phyloP scores from a whole-genome alignment of 805 yeast species.

The Candida xiaguanensis region DNA sequence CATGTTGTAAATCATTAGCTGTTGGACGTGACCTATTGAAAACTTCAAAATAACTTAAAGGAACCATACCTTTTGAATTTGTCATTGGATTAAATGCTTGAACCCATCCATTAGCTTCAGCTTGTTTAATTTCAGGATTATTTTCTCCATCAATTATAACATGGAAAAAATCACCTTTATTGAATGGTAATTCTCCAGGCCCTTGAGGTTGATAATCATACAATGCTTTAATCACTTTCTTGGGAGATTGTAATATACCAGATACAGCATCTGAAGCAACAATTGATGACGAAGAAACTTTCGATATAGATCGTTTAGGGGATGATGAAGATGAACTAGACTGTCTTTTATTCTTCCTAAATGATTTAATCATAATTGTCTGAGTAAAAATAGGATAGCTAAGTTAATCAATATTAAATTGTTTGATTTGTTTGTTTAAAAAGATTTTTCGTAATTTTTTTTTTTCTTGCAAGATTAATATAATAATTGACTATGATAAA shows the following conservation, averaged over 20 bases:
- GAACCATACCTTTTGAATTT: conserved; percentile 79
- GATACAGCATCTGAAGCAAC: conserved; percentile 13
- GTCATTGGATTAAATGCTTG: conserved; percentile 86
- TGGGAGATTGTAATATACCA: conserved; percentile 51
- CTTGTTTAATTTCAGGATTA: conserved; percentile 21
- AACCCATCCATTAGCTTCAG: conserved; percentile 57
- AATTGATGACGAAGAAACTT: conserved; percentile 19
- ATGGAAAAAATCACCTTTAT: conserved; percentile 84
- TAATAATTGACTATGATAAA: too few species aligned
- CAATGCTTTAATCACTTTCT: conserved; percentile 78
- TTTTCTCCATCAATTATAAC: conserved; percentile 41
- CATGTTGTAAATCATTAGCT: background rate
- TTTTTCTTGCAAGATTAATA: background rate
- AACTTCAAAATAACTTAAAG: conserved; percentile 76
- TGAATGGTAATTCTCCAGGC: conserved; percentile 74
- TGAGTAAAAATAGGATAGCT: too few species aligned
- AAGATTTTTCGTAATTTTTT: background rate
- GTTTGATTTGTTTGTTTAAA: too few species aligned
- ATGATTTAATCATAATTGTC: conserved; percentile 39
- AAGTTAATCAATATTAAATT: too few species aligned
- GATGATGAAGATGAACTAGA: conserved; percentile 22
- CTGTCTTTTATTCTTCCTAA: conserved; percentile 40
- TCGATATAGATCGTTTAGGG: conserved; percentile 31
- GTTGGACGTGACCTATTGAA: conserved; percentile 56
- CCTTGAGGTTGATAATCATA: conserved; percentile 75